Conservation (phyloP, 2,329 filamentous ascomycete genomes). For the Monascus ruber region DNA sequence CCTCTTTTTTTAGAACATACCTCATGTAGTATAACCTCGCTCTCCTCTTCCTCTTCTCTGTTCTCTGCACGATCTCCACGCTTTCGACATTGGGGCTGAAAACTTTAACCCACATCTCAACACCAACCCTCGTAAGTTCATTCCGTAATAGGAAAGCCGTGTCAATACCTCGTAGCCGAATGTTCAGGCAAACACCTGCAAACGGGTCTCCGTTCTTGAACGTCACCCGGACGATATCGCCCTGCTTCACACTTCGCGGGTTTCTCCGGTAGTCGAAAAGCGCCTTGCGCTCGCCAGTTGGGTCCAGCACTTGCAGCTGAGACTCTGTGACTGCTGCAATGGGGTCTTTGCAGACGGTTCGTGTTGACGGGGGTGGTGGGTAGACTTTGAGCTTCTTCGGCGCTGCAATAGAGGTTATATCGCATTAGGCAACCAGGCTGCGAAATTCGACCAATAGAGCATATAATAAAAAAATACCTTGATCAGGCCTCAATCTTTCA, state of each 20-base stretch:
- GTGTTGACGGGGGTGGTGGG: slow-evolving; percentile 34
- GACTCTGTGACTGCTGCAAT: slow-evolving; percentile 54
- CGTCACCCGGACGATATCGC: slow-evolving; percentile 85
- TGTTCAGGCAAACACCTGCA: slow-evolving; percentile 74
- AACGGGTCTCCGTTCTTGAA: slow-evolving; percentile 80
- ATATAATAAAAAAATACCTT: slow-evolving; percentile 16
- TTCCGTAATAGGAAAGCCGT: slow-evolving; percentile 79
- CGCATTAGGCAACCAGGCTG: too few species aligned
- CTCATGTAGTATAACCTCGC: slow-evolving; percentile 87
- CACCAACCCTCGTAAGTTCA: slow-evolving; percentile 71
- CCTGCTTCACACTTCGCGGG: slow-evolving; percentile 66
- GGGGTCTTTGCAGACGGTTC: slow-evolving; percentile 44
- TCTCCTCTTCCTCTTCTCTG: slow-evolving; percentile 71
- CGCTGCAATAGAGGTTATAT: slow-evolving; percentile 12
- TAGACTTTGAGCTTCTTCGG: slow-evolving; percentile 43
- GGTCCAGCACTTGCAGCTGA: slow-evolving; percentile 69
- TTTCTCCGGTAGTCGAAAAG: slow-evolving; percentile 67
- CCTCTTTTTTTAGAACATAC: slow-evolving; percentile 19
- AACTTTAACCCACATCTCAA: slow-evolving; percentile 97
- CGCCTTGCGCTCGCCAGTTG: slow-evolving; percentile 65
- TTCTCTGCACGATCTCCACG: slow-evolving; percentile 86
- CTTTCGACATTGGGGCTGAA: slow-evolving; percentile 81
- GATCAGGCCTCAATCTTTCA: slow-evolving; percentile 23
- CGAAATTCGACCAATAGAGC: slow-evolving; percentile 1
- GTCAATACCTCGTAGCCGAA: slow-evolving; percentile 78